Evolutionary conservation across 129 eudicot genomes (phyloP).

Genomic region (Oenanthe sinensis): DNA sequence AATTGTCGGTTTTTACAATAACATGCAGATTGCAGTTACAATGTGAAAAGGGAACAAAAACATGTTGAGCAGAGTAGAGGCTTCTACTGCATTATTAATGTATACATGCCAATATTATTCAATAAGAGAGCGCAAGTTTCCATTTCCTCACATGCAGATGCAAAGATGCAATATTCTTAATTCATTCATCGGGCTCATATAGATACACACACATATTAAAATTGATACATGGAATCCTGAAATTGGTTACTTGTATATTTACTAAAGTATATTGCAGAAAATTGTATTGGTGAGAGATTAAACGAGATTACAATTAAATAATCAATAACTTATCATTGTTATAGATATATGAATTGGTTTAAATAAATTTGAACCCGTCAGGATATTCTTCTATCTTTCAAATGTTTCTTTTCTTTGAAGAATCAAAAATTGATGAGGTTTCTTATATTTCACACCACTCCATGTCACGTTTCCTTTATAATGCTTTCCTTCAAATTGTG

Average conservation of each 20-base stretch:
- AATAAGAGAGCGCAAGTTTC: neutral
- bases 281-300: too few relatives aligned
- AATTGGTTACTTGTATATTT: neutral
- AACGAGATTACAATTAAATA: too few relatives aligned
- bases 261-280: too few relatives aligned
- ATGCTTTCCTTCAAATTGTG: neutral
- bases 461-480: neutral
- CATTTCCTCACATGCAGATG: neutral
- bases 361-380: too few relatives aligned
- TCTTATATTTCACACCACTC: constrained; percentile 1
- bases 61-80: neutral
- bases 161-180: neutral
- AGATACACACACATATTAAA: neutral
- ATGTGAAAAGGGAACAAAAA: constrained; percentile 3
- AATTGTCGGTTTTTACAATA: neutral
- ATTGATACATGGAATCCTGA: neutral
- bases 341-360: too few relatives aligned
- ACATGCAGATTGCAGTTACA: neutral
- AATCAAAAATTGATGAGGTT: neutral
- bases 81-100: constrained; percentile 6
- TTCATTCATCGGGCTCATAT: neutral
- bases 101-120: neutral
- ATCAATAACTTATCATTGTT: too few relatives aligned
- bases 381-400: neutral
- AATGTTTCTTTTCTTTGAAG: neutral